Evolutionary conservation across 2,329 filamentous ascomycete species (phyloP).

Genomic region (Stachybotrys elegans): DNA sequence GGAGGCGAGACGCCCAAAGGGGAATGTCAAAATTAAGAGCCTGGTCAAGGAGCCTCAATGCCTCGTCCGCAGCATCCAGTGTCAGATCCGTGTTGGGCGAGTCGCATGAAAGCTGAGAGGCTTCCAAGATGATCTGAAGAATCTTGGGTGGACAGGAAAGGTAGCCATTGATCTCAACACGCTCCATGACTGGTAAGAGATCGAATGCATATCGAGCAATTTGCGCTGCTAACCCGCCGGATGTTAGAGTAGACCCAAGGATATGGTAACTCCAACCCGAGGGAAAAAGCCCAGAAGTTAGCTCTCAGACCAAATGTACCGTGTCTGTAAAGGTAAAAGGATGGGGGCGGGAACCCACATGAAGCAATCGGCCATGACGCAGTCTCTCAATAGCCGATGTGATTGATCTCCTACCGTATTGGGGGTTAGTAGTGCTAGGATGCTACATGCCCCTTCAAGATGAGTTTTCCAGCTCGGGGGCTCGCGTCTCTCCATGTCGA

Average conservation of each 20-base stretch:
- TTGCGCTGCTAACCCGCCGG: conserved; percentile 29
- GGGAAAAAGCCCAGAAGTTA: too few species aligned
- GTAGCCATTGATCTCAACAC: conserved; percentile 36
- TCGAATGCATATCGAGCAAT: conserved; percentile 34
- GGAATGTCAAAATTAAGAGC: conserved; percentile 36
- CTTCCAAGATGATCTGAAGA: conserved; percentile 38
- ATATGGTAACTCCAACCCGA: conserved; percentile 39
- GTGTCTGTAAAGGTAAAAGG: too few species aligned
- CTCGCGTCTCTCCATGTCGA: conserved; percentile 38
- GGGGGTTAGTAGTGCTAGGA: conserved; percentile 30
- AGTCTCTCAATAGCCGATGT: conserved; percentile 35
- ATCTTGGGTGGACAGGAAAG: conserved; percentile 38
- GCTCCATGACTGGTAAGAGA: conserved; percentile 33
- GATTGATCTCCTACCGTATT: conserved; percentile 20
- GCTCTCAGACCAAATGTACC: too few species aligned
- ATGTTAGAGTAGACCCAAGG: conserved; percentile 31
- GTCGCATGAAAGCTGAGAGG: conserved; percentile 37
- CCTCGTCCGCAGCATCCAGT: conserved; percentile 27
- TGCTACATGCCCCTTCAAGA: conserved; percentile 38
- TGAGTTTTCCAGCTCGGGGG: conserved; percentile 40
- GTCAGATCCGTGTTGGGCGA: conserved; percentile 24
- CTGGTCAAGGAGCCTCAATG: conserved; percentile 33
- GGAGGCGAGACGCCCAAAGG: conserved; percentile 35
- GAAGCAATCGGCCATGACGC: conserved; percentile 42
- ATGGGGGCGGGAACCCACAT: conserved; percentile 28